Conservation (phyloP, 352 stramenopile species). For the Lagenidium sp. region DNA sequence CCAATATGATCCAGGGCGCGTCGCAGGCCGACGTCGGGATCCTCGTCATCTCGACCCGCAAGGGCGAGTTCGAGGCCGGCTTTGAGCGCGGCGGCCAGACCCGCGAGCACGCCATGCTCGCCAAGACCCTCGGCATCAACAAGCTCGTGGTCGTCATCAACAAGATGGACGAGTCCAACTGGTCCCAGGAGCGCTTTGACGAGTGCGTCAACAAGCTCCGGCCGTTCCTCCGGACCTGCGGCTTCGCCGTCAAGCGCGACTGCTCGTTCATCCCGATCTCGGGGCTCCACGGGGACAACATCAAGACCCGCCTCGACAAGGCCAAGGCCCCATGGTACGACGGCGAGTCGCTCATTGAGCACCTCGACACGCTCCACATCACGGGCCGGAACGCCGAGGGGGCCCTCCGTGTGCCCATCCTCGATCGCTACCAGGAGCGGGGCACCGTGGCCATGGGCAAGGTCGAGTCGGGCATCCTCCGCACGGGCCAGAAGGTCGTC, state of each 20-base stretch:
- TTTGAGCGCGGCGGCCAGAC: slow-evolving; percentile 98
- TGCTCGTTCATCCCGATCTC: slow-evolving; percentile 98
- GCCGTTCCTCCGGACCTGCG: slow-evolving; percentile 91
- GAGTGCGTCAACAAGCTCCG: slow-evolving; percentile 93
- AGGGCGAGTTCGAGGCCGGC: slow-evolving; percentile 98
- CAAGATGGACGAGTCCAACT: slow-evolving; percentile 99
- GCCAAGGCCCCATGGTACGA: slow-evolving; percentile 91
- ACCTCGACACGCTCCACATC: slow-evolving; percentile 92
- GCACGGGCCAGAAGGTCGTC: slow-evolving; percentile 89
- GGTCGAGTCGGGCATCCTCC: slow-evolving; percentile 93
- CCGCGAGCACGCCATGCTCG: slow-evolving; percentile 97
- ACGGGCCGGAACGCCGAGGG: slow-evolving; percentile 83
- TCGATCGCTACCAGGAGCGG: slow-evolving; percentile 96
- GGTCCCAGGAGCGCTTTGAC: slow-evolving; percentile 87
- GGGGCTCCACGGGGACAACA: slow-evolving; percentile 93
- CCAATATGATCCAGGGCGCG: slow-evolving; percentile 97
- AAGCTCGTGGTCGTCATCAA: slow-evolving; percentile 99
- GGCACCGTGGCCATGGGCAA: slow-evolving; percentile 97
- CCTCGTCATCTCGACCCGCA: slow-evolving; percentile 93
- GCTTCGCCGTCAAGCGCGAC: slow-evolving; percentile 97
- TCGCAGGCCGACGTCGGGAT: slow-evolving; percentile 97
- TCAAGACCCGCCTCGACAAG: slow-evolving; percentile 87
- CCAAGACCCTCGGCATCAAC: slow-evolving; percentile 98
- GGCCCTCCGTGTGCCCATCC: slow-evolving; percentile 92
- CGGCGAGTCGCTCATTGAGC: slow-evolving; percentile 89